Base-by-base conservation (phyloP, 306 rosid genomes). In the Malus orientalis region DNA sequence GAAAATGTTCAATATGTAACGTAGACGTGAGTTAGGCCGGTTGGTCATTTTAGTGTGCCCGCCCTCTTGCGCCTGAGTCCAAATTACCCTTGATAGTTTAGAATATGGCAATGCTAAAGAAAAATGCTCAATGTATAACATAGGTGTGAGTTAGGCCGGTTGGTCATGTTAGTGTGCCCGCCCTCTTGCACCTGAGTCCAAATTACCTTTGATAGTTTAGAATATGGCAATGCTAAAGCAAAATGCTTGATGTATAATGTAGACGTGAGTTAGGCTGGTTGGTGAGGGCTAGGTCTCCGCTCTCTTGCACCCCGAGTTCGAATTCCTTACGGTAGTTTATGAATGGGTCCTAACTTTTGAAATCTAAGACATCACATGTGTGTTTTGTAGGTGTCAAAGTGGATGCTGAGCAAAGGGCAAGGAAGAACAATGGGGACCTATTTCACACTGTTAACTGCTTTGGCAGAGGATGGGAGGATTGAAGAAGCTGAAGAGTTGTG, bases 381-480 rank as follows among this genome's bases (percentile, higher is more conserved):
- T 72, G 53, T 12, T 51, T 62, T 88, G 69, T 79, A 95, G 99
- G 84, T 92, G 73, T 81, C 96, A 7, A 95, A 95, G 76, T 95
- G 99, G 99, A 92, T 92, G 99, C 3, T 95, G 67, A 92, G 97
- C 88, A 95, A 95, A 87, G 99, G 99, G 73, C 99, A 95, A 81
- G 97, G 97, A 85, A 90, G 93, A 88, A 92, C 99, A 79, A 89
- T 88, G 96, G 97, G 99, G 75, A 95, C 95, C 82, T 95, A 95
- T 87, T 87, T 87, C 78, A 84, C 85, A 13, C 84, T 95, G 29
- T 75, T 95, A 58, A 92, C 89, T 83, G 97, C 99, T 60, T 90
- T 95, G 54, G 91, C 85, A n/a, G 90, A 86, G 78, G 99, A 95
- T 87, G 97, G 82, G 67, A 92, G 99, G 66, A 82, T 95, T 40